Evolutionary conservation across 805 yeast genomes (phyloP).

Genomic region (Tetrapisispora fleetii): DNA sequence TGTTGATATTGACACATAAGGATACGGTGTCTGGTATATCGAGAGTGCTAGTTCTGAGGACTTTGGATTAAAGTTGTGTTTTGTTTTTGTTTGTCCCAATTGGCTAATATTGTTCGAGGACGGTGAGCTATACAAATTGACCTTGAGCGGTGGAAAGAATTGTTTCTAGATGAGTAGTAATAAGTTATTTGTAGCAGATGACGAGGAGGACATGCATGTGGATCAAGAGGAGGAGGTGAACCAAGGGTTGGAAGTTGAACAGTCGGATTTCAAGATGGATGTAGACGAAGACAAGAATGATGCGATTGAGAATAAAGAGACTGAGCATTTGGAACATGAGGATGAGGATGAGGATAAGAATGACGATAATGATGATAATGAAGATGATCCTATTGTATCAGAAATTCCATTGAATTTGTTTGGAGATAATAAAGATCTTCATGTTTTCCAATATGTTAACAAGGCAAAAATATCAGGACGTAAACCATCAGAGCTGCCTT

Average conservation of each 20-base stretch:
- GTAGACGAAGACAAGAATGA: neutral
- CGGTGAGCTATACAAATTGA: too few species aligned
- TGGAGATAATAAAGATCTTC: constrained; percentile 27
- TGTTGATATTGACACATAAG: too few species aligned
- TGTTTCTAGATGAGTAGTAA: neutral
- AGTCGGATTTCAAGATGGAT: neutral
- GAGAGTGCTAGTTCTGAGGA: too few species aligned
- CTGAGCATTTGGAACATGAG: constrained; percentile 6
- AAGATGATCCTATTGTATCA: constrained; percentile 45
- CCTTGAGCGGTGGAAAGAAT: too few species aligned
- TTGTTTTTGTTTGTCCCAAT: too few species aligned
- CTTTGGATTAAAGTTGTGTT: too few species aligned
- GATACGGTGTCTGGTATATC: too few species aligned
- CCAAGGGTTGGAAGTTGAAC: constrained; percentile 1
- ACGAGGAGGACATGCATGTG: constrained; percentile 23
- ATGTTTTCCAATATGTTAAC: constrained; percentile 48
- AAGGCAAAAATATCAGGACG: constrained; percentile 20
- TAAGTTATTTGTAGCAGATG: constrained; percentile 30
- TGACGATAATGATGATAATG: neutral
- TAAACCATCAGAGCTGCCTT: constrained; percentile 27
- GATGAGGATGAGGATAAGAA: constrained; percentile 37
- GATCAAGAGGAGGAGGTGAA: neutral
- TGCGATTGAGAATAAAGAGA: neutral
- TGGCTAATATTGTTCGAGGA: too few species aligned
- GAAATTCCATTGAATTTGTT: constrained; percentile 50